Percentiles rank a stretch among this genome's conserved stretches.
These are phyloP conservation scores for Colletotrichum cordylinicola DNA, from an alignment of 2,329 filamentous ascomycete species.

Conservation along the genomic window DNA sequence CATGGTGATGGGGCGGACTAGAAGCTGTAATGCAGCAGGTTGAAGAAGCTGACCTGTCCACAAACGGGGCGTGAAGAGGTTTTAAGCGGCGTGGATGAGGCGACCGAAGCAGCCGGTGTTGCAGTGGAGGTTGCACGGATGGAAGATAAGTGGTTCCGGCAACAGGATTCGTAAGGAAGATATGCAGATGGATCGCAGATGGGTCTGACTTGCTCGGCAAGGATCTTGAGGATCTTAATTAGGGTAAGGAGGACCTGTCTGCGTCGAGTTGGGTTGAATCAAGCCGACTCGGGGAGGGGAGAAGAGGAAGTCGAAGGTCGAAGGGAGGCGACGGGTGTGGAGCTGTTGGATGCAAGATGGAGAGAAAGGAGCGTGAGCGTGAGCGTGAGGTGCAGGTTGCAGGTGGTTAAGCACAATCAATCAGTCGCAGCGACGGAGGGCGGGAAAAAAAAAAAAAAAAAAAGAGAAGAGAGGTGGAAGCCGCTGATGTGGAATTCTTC, in stretches of 20 bases:
- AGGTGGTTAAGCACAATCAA: neutral
- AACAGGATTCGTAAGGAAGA: conserved; percentile 2
- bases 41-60: neutral
- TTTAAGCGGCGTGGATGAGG: conserved; percentile 8
- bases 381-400: neutral
- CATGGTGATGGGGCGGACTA: conserved; percentile 32
- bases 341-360: neutral
- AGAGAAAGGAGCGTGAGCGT: neutral
- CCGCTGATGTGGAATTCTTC: conserved; percentile 6
- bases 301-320: neutral
- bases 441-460: neutral
- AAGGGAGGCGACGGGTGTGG: neutral
- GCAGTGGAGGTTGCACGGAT: conserved; percentile 21
- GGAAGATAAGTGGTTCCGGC: conserved; percentile 15
- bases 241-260: neutral
- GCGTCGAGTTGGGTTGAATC: neutral
- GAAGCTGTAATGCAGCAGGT: neutral
- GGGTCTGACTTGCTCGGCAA: neutral
- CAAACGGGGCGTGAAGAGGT: conserved; percentile 15
- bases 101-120: conserved; percentile 18
- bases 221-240: neutral
- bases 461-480: neutral
- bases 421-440: neutral
- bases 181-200: neutral
- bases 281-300: neutral